Percentiles rank a stretch among this genome's conserved stretches.
phyloP scores from a whole-genome alignment of 2,329 filamentous ascomycete genomes.

The Karstenula rhodostoma region DNA sequence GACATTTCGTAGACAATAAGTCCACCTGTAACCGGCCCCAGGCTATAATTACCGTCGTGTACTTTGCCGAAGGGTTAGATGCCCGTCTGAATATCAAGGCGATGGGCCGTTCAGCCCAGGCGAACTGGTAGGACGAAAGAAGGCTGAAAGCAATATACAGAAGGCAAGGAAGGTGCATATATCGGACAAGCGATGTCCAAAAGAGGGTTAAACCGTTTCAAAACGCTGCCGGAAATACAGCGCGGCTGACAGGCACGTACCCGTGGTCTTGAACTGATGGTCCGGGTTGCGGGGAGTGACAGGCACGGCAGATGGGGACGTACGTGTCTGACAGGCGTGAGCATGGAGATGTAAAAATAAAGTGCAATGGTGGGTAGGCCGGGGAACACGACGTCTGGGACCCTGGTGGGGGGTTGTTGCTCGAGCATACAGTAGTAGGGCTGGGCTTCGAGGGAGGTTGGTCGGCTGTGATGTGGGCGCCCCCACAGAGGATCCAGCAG shows the following conservation, averaged over 20 bases:
- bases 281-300: constrained; percentile 24
- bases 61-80: not conserved
- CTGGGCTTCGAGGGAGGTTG: not conserved
- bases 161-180: constrained; percentile 19
- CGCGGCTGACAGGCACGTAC: constrained; percentile 26
- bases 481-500: not conserved
- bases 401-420: constrained; percentile 5
- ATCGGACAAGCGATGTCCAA: constrained; percentile 26
- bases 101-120: constrained; percentile 7
- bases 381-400: not conserved
- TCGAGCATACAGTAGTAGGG: not conserved
- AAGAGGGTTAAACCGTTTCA: constrained; percentile 38
- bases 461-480: constrained; percentile 1
- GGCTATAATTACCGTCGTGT: constrained; percentile 15
- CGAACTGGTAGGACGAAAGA: not conserved
- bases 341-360: constrained; percentile 13
- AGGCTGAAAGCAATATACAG: constrained; percentile 28
- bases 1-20: not conserved
- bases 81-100: not conserved
- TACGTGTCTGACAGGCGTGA: constrained; percentile 8
- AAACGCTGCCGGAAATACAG: constrained; percentile 24
- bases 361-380: constrained; percentile 6
- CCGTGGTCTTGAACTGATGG: constrained; percentile 31
- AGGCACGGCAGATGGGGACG: constrained; percentile 7
- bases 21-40: not conserved